A percentile compares a stretch with the other conserved stretches of the same genome.
Evolutionary conservation across 768 basidiomycete species (phyloP).

Genomic region (Termitomyces sp.): DNA sequence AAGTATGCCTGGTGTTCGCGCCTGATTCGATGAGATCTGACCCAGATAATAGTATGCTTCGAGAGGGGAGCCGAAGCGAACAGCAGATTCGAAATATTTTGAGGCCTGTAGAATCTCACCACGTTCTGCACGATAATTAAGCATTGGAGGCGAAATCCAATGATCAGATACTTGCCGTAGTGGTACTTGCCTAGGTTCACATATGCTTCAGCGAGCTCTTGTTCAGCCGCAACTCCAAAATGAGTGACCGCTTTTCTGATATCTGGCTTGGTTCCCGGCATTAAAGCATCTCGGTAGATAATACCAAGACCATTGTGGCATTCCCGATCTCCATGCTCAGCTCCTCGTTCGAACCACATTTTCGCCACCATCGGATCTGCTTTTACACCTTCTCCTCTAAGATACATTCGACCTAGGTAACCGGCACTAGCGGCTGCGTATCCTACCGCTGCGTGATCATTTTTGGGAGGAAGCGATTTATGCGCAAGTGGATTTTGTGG

Average conservation of each 20-base stretch:
- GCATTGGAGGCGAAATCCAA: not conserved
- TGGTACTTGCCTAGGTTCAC: slow-evolving; percentile 85
- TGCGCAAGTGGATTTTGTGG: slow-evolving; percentile 48
- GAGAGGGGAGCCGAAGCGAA: slow-evolving; percentile 85
- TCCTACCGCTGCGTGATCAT: slow-evolving; percentile 44
- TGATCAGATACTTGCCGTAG: slow-evolving; percentile 38
- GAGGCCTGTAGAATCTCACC: slow-evolving; percentile 65
- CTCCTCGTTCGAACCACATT: slow-evolving; percentile 93
- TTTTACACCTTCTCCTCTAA: slow-evolving; percentile 89
- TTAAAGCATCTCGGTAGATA: slow-evolving; percentile 85
- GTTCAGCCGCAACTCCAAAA: slow-evolving; percentile 76
- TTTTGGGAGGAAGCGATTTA: slow-evolving; percentile 36
- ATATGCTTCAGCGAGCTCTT: slow-evolving; percentile 89
- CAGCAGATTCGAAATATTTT: slow-evolving; percentile 77
- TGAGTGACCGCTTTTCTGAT: slow-evolving; percentile 53
- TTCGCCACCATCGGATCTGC: slow-evolving; percentile 70
- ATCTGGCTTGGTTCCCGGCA: slow-evolving; percentile 62
- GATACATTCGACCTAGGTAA: slow-evolving; percentile 89
- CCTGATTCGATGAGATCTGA: slow-evolving; percentile 64
- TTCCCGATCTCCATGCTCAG: slow-evolving; percentile 77
- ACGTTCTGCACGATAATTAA: slow-evolving; percentile 42
- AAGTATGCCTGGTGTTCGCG: slow-evolving; percentile 36
- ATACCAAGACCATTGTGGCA: slow-evolving; percentile 88
- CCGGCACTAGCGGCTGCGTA: slow-evolving; percentile 79
- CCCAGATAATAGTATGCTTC: slow-evolving; percentile 95